Evolutionary conservation across 2,329 filamentous ascomycete genomes (phyloP).

Genomic region (Calonectria honghensis): DNA sequence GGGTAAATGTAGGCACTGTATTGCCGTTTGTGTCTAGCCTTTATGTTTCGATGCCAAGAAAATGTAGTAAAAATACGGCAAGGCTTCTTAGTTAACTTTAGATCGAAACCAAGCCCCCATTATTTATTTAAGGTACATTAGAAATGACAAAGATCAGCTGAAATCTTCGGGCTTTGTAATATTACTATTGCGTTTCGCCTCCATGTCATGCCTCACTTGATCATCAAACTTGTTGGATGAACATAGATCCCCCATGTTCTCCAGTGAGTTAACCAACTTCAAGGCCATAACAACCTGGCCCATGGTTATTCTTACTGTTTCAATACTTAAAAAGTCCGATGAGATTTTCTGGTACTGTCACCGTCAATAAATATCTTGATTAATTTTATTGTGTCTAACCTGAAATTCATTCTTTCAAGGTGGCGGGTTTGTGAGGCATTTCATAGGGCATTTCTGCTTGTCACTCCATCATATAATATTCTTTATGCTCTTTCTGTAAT

Average conservation of each 20-base stretch:
- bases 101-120: not conserved
- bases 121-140: not conserved
- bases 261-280: not conserved
- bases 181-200: not conserved
- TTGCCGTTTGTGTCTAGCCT: slow-evolving; percentile 8
- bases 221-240: not conserved
- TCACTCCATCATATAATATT: not conserved
- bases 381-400: not conserved
- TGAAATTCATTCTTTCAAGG: not conserved
- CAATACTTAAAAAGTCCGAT: not conserved
- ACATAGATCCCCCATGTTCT: not conserved
- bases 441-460: not conserved
- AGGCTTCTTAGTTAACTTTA: not conserved
- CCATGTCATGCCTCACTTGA: not conserved
- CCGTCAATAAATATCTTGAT: not conserved
- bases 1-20: not conserved
- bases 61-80: slow-evolving; percentile 1
- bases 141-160: not conserved
- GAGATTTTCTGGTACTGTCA: not conserved
- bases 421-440: not conserved
- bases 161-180: not conserved
- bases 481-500: not conserved
- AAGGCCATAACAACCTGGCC: too few species aligned
- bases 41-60: not conserved
- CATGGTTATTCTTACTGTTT: not conserved